These are phyloP conservation scores for Gaeumannomyces tritici DNA, from an alignment of 2,329 filamentous ascomycete genomes.

Conservation along the genomic window DNA sequence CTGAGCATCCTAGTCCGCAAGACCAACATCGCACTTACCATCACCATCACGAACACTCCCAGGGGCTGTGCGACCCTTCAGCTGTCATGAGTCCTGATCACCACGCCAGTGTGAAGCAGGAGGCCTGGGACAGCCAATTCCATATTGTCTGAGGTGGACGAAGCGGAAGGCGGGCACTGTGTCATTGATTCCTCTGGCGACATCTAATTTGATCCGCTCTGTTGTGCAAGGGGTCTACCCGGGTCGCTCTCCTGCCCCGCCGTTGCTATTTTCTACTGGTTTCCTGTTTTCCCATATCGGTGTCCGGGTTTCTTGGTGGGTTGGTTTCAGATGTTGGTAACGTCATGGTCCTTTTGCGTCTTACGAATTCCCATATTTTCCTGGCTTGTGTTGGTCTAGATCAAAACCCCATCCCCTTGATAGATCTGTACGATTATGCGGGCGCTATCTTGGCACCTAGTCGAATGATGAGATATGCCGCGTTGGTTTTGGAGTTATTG, in stretches of 20 bases:
- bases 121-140: conserved; percentile 19
- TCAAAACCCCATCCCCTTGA: not conserved
- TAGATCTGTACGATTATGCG: not conserved
- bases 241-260: not conserved
- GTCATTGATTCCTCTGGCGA: not conserved
- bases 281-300: not conserved
- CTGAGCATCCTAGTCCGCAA: conserved; percentile 11
- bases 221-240: not conserved
- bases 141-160: conserved; percentile 1
- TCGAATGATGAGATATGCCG: not conserved
- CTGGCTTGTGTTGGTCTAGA: not conserved
- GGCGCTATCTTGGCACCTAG: not conserved
- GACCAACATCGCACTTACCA: conserved; percentile 12
- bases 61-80: conserved; percentile 14
- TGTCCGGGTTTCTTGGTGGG: not conserved
- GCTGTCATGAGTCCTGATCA: conserved; percentile 16
- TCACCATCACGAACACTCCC: conserved; percentile 10
- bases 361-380: not conserved
- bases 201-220: not conserved
- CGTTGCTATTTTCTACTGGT: not conserved
- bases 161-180: not conserved
- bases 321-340: not conserved
- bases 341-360: not conserved
- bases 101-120: conserved; percentile 23
- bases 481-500: not conserved